Percentiles rank a stretch among this genome's conserved stretches.
phyloP scores from a whole-genome alignment of 768 basidiomycete species.

The Amanita exitialis region DNA sequence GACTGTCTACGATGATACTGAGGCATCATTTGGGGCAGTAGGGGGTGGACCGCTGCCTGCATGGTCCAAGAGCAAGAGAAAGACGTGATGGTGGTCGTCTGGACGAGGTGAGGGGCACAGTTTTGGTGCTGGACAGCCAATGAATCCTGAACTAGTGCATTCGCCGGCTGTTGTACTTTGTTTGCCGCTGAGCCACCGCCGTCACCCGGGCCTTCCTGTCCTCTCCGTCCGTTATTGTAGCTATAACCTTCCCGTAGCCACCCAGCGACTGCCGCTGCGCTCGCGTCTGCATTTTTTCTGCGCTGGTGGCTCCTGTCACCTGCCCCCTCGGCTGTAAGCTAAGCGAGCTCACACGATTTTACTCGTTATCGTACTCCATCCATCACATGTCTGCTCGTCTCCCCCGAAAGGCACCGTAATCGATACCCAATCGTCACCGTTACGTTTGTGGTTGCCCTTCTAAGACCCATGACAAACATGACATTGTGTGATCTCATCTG shows the following conservation, averaged over 20 bases:
- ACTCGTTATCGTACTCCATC: background rate
- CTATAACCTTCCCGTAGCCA: background rate
- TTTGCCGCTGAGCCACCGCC: constrained; percentile 18
- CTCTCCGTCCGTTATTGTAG: background rate
- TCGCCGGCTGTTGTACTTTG: constrained; percentile 15
- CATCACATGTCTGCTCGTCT: constrained; percentile 3
- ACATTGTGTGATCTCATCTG: background rate
- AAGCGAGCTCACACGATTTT: constrained; percentile 1
- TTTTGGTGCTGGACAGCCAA: constrained; percentile 30
- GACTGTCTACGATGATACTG: constrained; percentile 54
- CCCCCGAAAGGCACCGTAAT: background rate
- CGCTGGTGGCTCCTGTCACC: background rate
- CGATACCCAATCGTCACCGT: background rate
- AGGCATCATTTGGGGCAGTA: constrained; percentile 50
- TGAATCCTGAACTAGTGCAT: constrained; percentile 26
- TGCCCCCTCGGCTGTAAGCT: background rate
- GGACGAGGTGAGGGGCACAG: constrained; percentile 19
- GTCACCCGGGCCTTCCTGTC: constrained; percentile 2
- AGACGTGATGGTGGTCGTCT: constrained; percentile 39
- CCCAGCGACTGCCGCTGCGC: background rate
- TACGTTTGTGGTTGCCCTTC: background rate
- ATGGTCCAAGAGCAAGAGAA: constrained; percentile 42
- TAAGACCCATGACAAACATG: background rate
- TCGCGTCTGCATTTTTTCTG: too few relatives aligned
- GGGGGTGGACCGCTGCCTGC: constrained; percentile 65